phyloP scores from a whole-genome alignment of 2,329 filamentous ascomycete species.

The Epichloe uncinata region DNA sequence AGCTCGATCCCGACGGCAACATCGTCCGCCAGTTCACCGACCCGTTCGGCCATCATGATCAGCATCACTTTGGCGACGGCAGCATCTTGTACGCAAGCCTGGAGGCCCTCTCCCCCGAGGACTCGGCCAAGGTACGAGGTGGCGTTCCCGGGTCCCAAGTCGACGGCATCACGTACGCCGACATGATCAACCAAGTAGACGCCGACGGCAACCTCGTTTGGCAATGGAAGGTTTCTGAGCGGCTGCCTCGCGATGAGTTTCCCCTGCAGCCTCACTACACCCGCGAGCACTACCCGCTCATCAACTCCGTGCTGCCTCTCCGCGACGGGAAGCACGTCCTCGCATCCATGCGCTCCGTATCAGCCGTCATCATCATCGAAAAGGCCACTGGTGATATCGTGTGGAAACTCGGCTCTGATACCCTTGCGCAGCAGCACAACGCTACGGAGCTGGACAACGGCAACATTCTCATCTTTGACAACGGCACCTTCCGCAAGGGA shows the following conservation, averaged over 20 bases:
- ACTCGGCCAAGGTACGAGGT: constrained; percentile 15
- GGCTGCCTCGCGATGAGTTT: constrained; percentile 14
- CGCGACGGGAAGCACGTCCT: constrained; percentile 16
- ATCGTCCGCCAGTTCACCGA: constrained; percentile 15
- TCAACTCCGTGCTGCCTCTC: constrained; percentile 17
- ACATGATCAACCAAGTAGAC: constrained; percentile 18
- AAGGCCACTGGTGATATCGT: constrained; percentile 14
- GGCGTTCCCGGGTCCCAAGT: constrained; percentile 14
- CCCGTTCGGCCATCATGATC: constrained; percentile 16
- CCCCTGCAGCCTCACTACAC: constrained; percentile 18
- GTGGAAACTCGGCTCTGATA: constrained; percentile 13
- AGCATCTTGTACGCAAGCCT: constrained; percentile 15
- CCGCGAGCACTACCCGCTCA: constrained; percentile 18
- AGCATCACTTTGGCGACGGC: constrained; percentile 16
- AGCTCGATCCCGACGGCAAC: constrained; percentile 13
- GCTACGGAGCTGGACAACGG: constrained; percentile 17
- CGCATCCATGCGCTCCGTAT: constrained; percentile 16
- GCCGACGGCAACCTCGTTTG: constrained; percentile 12
- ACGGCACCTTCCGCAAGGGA: constrained; percentile 16
- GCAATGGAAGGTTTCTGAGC: constrained; percentile 18
- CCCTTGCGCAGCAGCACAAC: constrained; percentile 18
- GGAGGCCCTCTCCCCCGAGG: constrained; percentile 12
- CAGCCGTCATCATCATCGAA: constrained; percentile 16
- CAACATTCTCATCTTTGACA: constrained; percentile 19
- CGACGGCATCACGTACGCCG: constrained; percentile 16